Percentiles rank a stretch among this genome's conserved stretches.
Conservation (phyloP, 2,329 filamentous ascomycete species). For the Alternaria arbusti region DNA sequence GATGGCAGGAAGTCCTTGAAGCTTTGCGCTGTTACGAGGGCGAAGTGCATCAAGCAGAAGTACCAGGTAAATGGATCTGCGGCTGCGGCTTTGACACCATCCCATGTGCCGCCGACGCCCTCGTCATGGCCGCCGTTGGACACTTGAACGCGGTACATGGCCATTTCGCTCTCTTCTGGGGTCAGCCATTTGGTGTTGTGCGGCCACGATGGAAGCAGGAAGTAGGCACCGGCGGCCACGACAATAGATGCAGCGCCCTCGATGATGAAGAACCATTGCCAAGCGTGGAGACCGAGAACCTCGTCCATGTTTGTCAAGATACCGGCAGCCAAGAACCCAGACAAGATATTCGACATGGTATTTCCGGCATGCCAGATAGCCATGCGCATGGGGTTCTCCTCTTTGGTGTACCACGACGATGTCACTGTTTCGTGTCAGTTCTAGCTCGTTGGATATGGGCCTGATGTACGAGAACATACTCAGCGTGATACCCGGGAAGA, state of each 20-base stretch:
- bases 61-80: constrained; percentile 51
- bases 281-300: constrained; percentile 40
- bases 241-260: constrained; percentile 62
- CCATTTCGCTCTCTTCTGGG: constrained; percentile 29
- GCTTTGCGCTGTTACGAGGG: constrained; percentile 38
- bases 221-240: constrained; percentile 43
- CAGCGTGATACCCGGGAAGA: constrained; percentile 47
- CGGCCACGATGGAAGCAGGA: constrained; percentile 34
- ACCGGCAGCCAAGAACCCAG: constrained; percentile 54
- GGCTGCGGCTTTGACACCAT: constrained; percentile 46
- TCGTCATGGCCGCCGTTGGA: constrained; percentile 45
- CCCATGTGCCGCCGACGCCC: constrained; percentile 51
- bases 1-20: constrained; percentile 46
- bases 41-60: constrained; percentile 51
- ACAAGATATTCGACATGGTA: constrained; percentile 55
- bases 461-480: constrained; percentile 34
- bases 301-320: constrained; percentile 55
- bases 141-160: constrained; percentile 36
- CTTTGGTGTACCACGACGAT: constrained; percentile 57
- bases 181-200: constrained; percentile 22
- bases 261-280: constrained; percentile 59
- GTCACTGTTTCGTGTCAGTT: constrained; percentile 16
- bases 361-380: constrained; percentile 57
- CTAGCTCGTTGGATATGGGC: rapidly evolving
- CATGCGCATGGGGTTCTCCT: constrained; percentile 54